These are phyloP conservation scores for Candida germanica DNA, from an alignment of 805 yeast genomes.

Conservation along the genomic window DNA sequence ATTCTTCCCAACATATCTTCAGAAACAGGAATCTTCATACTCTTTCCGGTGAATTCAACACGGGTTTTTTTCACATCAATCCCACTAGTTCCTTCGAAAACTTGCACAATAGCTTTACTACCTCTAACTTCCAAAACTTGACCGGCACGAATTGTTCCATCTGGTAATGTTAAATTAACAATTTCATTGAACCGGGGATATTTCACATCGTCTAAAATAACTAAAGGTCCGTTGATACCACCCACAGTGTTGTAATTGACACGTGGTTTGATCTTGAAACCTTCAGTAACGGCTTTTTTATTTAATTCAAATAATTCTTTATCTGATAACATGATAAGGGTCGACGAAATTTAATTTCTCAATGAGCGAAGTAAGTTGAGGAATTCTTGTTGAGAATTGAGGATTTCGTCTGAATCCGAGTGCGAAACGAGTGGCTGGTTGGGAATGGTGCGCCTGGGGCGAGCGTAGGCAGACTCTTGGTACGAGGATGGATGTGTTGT, in stretches of 20 bases:
- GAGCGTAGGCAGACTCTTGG: no score
- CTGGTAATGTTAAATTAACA: conserved; percentile 94
- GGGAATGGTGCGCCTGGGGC: no score
- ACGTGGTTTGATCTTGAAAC: conserved; percentile 89
- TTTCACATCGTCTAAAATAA: conserved; percentile 53
- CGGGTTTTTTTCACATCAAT: conserved; percentile 97
- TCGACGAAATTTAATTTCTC: no score
- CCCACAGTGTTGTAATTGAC: conserved; percentile 93
- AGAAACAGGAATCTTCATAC: conserved; percentile 87
- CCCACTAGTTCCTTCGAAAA: conserved; percentile 98
- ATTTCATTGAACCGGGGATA: conserved; percentile 85
- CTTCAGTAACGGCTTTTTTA: conserved; percentile 88
- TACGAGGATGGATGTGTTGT: no score
- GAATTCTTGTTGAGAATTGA: conserved; percentile 4
- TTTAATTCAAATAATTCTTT: conserved; percentile 65
- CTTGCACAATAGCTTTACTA: conserved; percentile 95
- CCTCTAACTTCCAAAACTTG: conserved; percentile 98
- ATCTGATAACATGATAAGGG: conserved; percentile 43
- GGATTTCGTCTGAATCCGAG: no score
- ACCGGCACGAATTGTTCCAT: conserved; percentile 92
- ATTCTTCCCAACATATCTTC: conserved; percentile 98
- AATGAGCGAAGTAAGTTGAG: no score
- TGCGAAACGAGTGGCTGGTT: no score
- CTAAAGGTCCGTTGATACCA: conserved; percentile 98
- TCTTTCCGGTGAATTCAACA: conserved; percentile 96